Evolutionary conservation across 2,329 filamentous ascomycete species (phyloP).

Genomic region (Aureobasidium sp.): DNA sequence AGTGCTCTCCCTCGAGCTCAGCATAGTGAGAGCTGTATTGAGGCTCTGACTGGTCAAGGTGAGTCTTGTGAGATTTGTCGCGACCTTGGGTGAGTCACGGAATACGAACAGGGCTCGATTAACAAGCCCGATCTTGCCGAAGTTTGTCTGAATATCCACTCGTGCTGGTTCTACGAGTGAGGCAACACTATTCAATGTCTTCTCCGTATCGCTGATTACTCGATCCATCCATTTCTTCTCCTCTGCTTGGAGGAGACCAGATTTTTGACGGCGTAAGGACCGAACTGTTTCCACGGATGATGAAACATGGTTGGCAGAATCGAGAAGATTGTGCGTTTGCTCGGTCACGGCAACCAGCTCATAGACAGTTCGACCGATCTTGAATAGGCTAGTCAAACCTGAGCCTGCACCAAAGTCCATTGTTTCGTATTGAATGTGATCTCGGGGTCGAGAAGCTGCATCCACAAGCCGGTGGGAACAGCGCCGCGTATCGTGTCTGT

Average conservation of each 20-base stretch:
- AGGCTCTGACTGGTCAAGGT: not conserved
- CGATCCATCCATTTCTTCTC: not conserved
- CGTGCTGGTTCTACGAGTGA: not conserved
- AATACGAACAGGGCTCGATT: not conserved
- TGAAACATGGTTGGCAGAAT: not conserved
- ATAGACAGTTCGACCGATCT: not conserved
- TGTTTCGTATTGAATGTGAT: too few species aligned
- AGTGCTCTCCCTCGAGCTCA: not conserved
- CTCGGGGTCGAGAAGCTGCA: too few species aligned
- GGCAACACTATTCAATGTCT: not conserved
- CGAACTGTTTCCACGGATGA: not conserved
- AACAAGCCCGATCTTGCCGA: not conserved
- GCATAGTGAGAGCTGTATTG: not conserved
- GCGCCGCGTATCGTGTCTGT: too few species aligned
- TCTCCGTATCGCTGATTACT: not conserved
- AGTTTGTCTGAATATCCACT: not conserved
- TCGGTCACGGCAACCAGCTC: not conserved
- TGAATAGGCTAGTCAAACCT: not conserved
- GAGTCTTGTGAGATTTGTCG: not conserved
- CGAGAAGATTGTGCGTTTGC: not conserved
- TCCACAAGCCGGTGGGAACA: too few species aligned
- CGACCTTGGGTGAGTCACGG: not conserved
- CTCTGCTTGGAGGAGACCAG: not conserved
- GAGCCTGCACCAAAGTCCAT: not conserved
- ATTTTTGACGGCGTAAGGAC: not conserved